Evolutionary conservation across 805 yeast species (phyloP).

Genomic region (Candida awuae): DNA sequence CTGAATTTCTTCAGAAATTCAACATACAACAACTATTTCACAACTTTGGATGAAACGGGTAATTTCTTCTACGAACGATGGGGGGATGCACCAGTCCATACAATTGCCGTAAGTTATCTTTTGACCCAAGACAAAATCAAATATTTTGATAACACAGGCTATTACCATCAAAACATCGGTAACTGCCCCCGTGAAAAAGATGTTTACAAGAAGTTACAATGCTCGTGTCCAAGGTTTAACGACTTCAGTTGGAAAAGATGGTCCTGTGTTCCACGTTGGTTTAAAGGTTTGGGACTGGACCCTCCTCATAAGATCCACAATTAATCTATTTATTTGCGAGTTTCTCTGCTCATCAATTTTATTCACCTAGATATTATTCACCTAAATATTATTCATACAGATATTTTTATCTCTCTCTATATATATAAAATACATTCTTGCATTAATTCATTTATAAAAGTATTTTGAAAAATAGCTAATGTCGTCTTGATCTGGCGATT

Average conservation of each 20-base stretch:
- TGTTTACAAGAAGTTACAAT: conserved; percentile 36
- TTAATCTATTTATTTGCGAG: neutral
- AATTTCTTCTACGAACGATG: conserved; percentile 71
- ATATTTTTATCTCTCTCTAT: too few relatives aligned
- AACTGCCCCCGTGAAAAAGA: conserved; percentile 48
- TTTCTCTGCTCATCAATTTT: too few relatives aligned
- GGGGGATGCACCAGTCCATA: conserved; percentile 75
- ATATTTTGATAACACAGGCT: conserved; percentile 53
- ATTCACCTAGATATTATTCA: too few relatives aligned
- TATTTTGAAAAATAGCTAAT: too few relatives aligned
- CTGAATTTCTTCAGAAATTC: conserved; percentile 51
- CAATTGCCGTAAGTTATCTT: conserved; percentile 53
- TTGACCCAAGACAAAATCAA: conserved; percentile 42
- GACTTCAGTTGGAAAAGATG: conserved; percentile 46
- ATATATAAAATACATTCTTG: too few relatives aligned
- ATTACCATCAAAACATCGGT: conserved; percentile 46
- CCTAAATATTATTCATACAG: too few relatives aligned
- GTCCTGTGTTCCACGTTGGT: conserved; percentile 44
- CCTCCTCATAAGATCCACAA: conserved; percentile 6
- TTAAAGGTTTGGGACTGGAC: conserved; percentile 6
- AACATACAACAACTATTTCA: conserved; percentile 47
- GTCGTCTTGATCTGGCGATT: too few relatives aligned
- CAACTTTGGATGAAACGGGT: conserved; percentile 49
- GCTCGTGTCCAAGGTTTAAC: conserved; percentile 40
- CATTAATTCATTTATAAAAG: too few relatives aligned